A percentile compares a stretch with the other conserved stretches of the same genome.
Conservation (phyloP, 1,284 basidiomycete species). For the Apiotrichum montevideense region DNA sequence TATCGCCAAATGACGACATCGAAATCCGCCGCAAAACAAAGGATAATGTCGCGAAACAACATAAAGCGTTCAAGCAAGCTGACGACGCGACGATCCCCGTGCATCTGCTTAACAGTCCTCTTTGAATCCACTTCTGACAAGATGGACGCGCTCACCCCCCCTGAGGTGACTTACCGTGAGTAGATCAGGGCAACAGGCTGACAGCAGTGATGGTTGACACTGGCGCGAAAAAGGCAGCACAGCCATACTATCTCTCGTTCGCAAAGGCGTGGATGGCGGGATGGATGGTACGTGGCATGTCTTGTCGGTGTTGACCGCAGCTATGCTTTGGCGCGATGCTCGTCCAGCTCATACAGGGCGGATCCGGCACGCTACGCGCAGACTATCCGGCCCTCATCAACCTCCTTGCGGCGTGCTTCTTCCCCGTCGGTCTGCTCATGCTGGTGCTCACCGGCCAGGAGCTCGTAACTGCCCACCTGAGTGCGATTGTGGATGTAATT, state of each 20-base stretch:
- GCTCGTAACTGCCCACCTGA: constrained; percentile 27
- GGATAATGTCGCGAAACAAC: too few relatives aligned
- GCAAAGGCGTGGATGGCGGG: constrained; percentile 29
- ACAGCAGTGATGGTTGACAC: constrained; percentile 17
- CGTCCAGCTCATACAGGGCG: constrained; percentile 21
- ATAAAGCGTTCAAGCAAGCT: too few relatives aligned
- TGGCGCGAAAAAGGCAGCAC: constrained; percentile 21
- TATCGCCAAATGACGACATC: too few relatives aligned
- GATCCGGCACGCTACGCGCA: constrained; percentile 15
- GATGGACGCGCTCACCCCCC: constrained; percentile 22
- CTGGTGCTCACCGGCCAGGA: constrained; percentile 26
- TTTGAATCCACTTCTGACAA: not conserved
- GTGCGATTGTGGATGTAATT: constrained; percentile 2
- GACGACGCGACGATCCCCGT: too few relatives aligned
- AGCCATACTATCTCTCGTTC: constrained; percentile 22
- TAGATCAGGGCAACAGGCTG: not conserved
- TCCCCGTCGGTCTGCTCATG: constrained; percentile 30
- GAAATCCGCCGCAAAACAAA: too few relatives aligned
- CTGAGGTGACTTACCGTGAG: constrained; percentile 19
- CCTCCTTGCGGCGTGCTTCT: constrained; percentile 23
- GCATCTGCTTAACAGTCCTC: too few relatives aligned
- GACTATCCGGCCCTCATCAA: constrained; percentile 19
- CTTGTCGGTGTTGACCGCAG: not conserved
- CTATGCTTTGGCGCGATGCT: constrained; percentile 26
- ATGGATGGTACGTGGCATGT: constrained; percentile 17